phyloP scores from a whole-genome alignment of 179 eudicot genomes.

The Spergularia azorica region DNA sequence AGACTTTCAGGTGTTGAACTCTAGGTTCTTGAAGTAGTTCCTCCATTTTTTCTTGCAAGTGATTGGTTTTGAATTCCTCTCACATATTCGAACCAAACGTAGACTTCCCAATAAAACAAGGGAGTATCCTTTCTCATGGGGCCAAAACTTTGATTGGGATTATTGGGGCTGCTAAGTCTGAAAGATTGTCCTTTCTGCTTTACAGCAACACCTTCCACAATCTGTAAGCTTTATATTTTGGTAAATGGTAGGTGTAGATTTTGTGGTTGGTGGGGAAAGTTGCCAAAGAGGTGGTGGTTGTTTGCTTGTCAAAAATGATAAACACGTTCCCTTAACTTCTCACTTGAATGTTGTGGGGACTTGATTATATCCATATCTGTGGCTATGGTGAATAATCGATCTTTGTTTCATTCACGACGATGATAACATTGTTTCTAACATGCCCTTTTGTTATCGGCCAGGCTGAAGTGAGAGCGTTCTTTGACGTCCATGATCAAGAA shows the following conservation, averaged over 20 bases:
- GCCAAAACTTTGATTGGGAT: background rate
- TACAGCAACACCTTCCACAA: background rate
- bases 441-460: constrained; percentile 21
- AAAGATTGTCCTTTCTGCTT: background rate
- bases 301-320: constrained; percentile 17
- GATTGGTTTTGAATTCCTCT: too few relatives aligned
- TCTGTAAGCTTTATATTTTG: constrained; percentile 4
- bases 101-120: too few relatives aligned
- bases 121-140: background rate
- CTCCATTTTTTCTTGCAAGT: too few relatives aligned
- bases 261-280: constrained; percentile 22
- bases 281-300: background rate
- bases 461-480: constrained; percentile 87
- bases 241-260: constrained; percentile 14
- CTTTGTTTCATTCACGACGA: too few relatives aligned
- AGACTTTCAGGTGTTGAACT: too few relatives aligned
- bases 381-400: background rate
- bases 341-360: background rate
- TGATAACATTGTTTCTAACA: background rate
- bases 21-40: background rate
- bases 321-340: constrained; percentile 11
- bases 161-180: constrained; percentile 4
- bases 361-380: background rate
- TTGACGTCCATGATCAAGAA: constrained; percentile 90
- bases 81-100: too few relatives aligned